These are phyloP conservation scores for Vigna nakashimae DNA, from an alignment of 306 rosid genomes.

Conservation along the genomic window DNA sequence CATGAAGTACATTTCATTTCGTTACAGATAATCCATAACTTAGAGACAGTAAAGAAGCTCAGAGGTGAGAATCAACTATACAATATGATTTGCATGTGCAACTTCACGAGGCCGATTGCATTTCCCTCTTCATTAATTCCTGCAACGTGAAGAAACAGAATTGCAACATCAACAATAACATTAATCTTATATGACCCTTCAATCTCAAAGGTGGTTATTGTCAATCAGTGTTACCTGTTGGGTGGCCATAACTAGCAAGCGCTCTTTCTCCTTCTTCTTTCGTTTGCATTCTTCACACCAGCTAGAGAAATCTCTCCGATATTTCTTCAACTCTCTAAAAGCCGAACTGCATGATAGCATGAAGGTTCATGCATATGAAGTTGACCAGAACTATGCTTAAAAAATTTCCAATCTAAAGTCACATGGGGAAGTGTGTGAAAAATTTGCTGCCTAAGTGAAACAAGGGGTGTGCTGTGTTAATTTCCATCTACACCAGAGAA, in stretches of 20 bases:
- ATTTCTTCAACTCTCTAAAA: slow-evolving; percentile 87
- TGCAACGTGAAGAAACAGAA: not conserved
- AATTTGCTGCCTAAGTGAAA: not conserved
- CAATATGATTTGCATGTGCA: not conserved
- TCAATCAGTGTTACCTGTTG: slow-evolving; percentile 3
- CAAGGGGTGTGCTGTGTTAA: not conserved
- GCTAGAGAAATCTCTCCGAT: slow-evolving; percentile 70
- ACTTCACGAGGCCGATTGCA: slow-evolving; percentile 9
- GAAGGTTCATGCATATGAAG: slow-evolving; percentile 31
- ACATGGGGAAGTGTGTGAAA: not conserved
- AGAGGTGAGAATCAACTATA: not conserved
- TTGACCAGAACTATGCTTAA: slow-evolving; percentile 5
- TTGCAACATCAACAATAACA: not conserved
- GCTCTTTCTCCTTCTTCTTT: slow-evolving; percentile 76
- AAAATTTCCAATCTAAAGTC: not conserved
- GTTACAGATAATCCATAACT: not conserved
- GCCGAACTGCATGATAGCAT: slow-evolving; percentile 62
- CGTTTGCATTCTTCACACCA: slow-evolving; percentile 97
- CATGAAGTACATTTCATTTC: not conserved
- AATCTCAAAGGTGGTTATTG: not conserved
- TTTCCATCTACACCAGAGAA: not conserved
- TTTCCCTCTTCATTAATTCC: slow-evolving; percentile 23
- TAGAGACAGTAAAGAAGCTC: slow-evolving; percentile 1
- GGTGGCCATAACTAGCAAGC: slow-evolving; percentile 65
- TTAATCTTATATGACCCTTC: not conserved